Base-by-base conservation (phyloP, 116 monocot species). In the Phalaenopsis hybrid region DNA sequence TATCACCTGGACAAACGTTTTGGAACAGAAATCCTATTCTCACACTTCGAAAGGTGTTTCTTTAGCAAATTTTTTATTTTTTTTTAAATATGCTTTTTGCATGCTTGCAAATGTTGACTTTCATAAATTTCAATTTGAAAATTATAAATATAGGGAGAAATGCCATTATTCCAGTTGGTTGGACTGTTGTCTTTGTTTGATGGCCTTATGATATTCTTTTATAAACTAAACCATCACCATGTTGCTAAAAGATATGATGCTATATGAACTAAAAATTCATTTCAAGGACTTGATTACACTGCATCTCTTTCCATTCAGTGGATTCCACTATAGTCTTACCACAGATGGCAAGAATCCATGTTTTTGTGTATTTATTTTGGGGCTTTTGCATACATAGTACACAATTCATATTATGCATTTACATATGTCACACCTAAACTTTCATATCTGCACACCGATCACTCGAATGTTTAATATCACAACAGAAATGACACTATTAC, bases 1-100 rank as follows among this genome's bases (percentile, higher is more conserved):
- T 75, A 93, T 89, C 76, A 74, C 83, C 12, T 98, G 95, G 91
- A 92, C 95, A 80, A 86, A 93, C 89, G 95, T 95, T 44, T 87
- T 81, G 82, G 93, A 93, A 67, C 89, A 85, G 84, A 86, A 82
- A 18, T 63, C 45, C 21, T 80, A 31, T 1, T 55, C 82, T 74
- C 76, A 58, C 69, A 44, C 44, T 11, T 73, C 77, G 58, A 58
- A 45, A 85, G 96, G 92, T 92, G 88, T 28, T 75, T 82, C 44
- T 57, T 16, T 82, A 58, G 23, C 63, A 58, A 75, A n/a, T n/a
- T n/a, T n/a, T n/a, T 11, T 43, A 17, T 57, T 77, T 34, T 31
- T 37, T 31, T 46, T 46, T 0, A 46, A 70, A 33, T 37, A 33
- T 70, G 34, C 16, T 34, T 34, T 8, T 33, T 37, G 34, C 4